phyloP scores from a whole-genome alignment of 306 rosid genomes.

The Gillenia trifoliata region DNA sequence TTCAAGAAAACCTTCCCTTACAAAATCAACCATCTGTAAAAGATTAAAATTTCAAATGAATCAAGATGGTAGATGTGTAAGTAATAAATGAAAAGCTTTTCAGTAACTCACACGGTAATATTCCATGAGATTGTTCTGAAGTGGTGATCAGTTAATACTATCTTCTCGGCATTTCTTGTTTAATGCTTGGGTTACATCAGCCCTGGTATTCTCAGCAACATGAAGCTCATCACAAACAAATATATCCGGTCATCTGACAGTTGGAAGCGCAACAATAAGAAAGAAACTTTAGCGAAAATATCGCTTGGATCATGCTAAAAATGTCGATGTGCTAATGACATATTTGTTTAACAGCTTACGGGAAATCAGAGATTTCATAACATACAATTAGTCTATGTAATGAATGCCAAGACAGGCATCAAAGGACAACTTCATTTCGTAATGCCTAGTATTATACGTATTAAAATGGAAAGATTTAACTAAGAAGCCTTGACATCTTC shows the following conservation, averaged over 20 bases:
- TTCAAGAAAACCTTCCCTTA: conserved; percentile 96
- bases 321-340: not conserved
- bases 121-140: conserved; percentile 99
- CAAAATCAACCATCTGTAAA: conserved; percentile 99
- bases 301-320: not conserved
- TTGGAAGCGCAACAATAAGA: conserved; percentile 2
- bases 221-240: conserved; percentile 99
- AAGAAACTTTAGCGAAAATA: not conserved
- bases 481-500: conserved; percentile 94
- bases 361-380: not conserved
- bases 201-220: conserved; percentile 82
- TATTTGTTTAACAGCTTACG: not conserved
- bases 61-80: not conserved
- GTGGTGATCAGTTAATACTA: conserved; percentile 95
- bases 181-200: conserved; percentile 88
- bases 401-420: not conserved
- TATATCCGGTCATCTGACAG: conserved; percentile 83
- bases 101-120: conserved; percentile 83
- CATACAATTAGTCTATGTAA: not conserved
- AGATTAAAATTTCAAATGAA: conserved; percentile 17
- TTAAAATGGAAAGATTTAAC: not conserved
- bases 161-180: conserved; percentile 98
- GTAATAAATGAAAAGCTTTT: not conserved
- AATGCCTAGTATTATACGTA: no score
- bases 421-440: not conserved